These are phyloP conservation scores for Ogataea parapolymorpha DNA, from an alignment of 805 yeast genomes.

Conservation along the genomic window DNA sequence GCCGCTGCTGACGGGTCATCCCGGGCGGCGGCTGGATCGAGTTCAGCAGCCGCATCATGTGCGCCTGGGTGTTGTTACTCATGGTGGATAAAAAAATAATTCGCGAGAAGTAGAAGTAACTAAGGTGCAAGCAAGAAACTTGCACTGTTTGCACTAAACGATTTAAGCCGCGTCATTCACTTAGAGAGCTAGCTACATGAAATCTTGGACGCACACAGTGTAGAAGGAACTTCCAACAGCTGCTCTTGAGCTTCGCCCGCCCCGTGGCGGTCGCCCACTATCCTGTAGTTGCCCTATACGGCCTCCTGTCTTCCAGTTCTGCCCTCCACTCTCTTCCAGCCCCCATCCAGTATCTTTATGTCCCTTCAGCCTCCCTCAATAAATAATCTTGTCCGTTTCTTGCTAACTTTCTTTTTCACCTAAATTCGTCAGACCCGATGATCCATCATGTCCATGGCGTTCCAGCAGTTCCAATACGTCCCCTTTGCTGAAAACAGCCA, in stretches of 20 bases:
- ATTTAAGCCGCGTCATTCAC: too few species aligned
- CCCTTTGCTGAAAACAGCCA: constrained; percentile 3
- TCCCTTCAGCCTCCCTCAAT: neutral
- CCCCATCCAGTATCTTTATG: neutral
- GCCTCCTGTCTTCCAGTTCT: too few species aligned
- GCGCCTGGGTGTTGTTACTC: constrained; percentile 20
- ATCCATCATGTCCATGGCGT: constrained; percentile 17
- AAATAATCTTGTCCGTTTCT: neutral
- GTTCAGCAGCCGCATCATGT: constrained; percentile 28
- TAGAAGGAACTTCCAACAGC: too few species aligned
- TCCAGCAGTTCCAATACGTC: constrained; percentile 13
- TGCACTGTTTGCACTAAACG: too few species aligned
- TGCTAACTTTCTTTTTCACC: constrained; percentile 8
- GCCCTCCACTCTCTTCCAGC: too few species aligned
- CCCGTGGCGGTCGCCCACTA: too few species aligned
- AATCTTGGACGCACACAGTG: too few species aligned
- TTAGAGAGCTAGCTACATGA: too few species aligned
- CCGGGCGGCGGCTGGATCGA: constrained; percentile 35
- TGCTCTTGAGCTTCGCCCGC: too few species aligned
- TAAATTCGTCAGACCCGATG: constrained; percentile 1
- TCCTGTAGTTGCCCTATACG: too few species aligned
- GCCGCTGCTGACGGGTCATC: constrained; percentile 32
- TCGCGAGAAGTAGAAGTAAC: neutral
- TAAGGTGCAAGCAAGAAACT: too few species aligned
- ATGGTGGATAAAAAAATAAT: constrained; percentile 1